These are phyloP conservation scores for Dioszegia aurantiaca DNA, from an alignment of 768 basidiomycete genomes.

Conservation along the genomic window DNA sequence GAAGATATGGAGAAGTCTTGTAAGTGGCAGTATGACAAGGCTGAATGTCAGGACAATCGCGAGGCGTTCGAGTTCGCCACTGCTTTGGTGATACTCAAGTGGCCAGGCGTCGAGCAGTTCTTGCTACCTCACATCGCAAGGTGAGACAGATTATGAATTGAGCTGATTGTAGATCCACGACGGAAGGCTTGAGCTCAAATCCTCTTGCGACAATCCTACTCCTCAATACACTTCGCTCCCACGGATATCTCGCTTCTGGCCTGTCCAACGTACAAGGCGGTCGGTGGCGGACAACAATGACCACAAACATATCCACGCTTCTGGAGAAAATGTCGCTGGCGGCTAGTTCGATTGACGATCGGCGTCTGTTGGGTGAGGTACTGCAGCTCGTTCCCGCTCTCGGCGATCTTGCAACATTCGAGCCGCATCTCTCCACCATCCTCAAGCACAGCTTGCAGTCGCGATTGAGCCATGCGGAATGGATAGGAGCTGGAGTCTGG, in stretches of 20 bases:
- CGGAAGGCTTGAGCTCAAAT: constrained; percentile 20
- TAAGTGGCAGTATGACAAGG: too few species aligned
- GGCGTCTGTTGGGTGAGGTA: constrained; percentile 24
- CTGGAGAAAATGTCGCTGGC: constrained; percentile 5
- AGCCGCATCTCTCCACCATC: constrained; percentile 15
- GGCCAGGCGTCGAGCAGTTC: constrained; percentile 51
- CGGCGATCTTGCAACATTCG: constrained; percentile 19
- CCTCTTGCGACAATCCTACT: constrained; percentile 42
- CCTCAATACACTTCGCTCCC: constrained; percentile 45
- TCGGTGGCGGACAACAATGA: constrained; percentile 36
- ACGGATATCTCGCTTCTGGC: constrained; percentile 44
- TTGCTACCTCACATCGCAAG: constrained; percentile 45
- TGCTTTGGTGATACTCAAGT: constrained; percentile 36
- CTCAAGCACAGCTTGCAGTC: not conserved
- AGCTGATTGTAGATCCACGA: constrained; percentile 15
- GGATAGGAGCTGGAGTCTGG: constrained; percentile 28
- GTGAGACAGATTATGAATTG: constrained; percentile 19
- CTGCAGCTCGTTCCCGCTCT: constrained; percentile 29
- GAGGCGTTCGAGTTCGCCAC: constrained; percentile 39
- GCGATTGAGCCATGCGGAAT: constrained; percentile 11
- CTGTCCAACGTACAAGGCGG: constrained; percentile 49
- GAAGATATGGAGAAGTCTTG: constrained; percentile 35
- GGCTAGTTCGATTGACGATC: constrained; percentile 7
- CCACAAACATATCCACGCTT: constrained; percentile 11
- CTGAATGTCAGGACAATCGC: constrained; percentile 7